phyloP scores from a whole-genome alignment of 2,329 filamentous ascomycete species.

The Cercospora citrullina region DNA sequence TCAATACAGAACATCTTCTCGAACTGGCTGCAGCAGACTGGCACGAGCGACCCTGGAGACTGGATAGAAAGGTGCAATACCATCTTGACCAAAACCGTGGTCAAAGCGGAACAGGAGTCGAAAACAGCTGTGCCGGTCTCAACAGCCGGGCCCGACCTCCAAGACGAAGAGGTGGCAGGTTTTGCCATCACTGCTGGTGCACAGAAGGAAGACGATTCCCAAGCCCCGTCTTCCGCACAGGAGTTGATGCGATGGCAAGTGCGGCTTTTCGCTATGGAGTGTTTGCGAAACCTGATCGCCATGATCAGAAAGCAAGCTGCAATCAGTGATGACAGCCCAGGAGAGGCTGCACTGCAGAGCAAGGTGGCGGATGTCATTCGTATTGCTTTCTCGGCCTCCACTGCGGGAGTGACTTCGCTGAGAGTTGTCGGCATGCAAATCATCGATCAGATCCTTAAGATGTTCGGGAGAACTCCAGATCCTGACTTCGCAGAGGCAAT shows the following conservation, averaged over 20 bases:
- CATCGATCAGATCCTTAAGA: slow-evolving; percentile 87
- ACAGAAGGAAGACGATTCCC: slow-evolving; percentile 46
- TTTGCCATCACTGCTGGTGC: slow-evolving; percentile 76
- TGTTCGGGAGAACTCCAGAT: slow-evolving; percentile 93
- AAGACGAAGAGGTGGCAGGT: slow-evolving; percentile 94
- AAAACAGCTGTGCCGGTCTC: slow-evolving; percentile 47
- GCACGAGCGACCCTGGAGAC: slow-evolving; percentile 71
- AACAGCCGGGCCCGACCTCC: slow-evolving; percentile 70
- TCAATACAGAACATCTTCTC: slow-evolving; percentile 83
- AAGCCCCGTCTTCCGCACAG: slow-evolving; percentile 57
- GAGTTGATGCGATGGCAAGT: slow-evolving; percentile 96
- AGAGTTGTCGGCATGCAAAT: slow-evolving; percentile 90
- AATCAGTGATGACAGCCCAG: slow-evolving; percentile 73
- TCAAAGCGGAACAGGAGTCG: slow-evolving; percentile 57
- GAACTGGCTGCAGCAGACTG: slow-evolving; percentile 92
- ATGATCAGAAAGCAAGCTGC: slow-evolving; percentile 77
- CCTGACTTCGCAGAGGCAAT: slow-evolving; percentile 98
- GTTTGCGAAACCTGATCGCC: slow-evolving; percentile 77
- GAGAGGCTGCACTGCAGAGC: slow-evolving; percentile 75
- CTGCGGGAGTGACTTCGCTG: slow-evolving; percentile 85
- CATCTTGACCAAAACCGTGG: slow-evolving; percentile 83
- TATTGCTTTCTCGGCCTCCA: slow-evolving; percentile 96
- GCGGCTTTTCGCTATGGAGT: slow-evolving; percentile 87
- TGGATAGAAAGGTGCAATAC: slow-evolving; percentile 90
- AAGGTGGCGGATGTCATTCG: slow-evolving; percentile 89